Percentiles rank a stretch among this genome's conserved stretches.
These are phyloP conservation scores for Prinsepia uniflora DNA, from an alignment of 306 rosid species.

Conservation along the genomic window DNA sequence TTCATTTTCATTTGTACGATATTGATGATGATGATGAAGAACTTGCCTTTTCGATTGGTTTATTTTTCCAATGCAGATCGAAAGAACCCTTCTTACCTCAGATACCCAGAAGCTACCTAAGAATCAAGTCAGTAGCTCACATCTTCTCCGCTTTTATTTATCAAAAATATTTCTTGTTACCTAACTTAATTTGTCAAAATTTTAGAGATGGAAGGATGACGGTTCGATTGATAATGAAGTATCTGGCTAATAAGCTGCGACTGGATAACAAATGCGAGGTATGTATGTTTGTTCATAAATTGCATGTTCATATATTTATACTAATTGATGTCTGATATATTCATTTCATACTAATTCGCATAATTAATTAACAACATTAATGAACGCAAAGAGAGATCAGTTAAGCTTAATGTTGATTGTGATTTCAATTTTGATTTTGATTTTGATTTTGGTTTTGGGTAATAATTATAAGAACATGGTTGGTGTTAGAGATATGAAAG, in stretches of 20 bases:
- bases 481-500: constrained; percentile 45
- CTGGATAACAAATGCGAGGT: constrained; percentile 96
- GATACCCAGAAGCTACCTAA: constrained; percentile 79
- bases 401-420: too few relatives aligned
- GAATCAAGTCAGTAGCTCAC: constrained; percentile 63
- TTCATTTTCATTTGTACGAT: constrained; percentile 4
- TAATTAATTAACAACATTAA: constrained; percentile 17
- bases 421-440: too few relatives aligned
- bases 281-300: constrained; percentile 20
- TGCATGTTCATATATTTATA: too few relatives aligned
- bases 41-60: neutral
- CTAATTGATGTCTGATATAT: too few relatives aligned
- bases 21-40: neutral
- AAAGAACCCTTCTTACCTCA: constrained; percentile 88
- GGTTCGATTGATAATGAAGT: constrained; percentile 81
- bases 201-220: constrained; percentile 91
- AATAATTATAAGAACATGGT: constrained; percentile 24
- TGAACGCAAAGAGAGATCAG: neutral
- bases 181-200: neutral
- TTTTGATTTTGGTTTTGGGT: too few relatives aligned
- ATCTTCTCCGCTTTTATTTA: too few relatives aligned
- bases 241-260: constrained; percentile 75
- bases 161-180: neutral
- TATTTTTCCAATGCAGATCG: constrained; percentile 45
- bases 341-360: neutral